Evolutionary conservation across 331 rosid species (phyloP), one percentile per base, ranked within the genome.

Genomic region (Spiraea crenata): DNA sequence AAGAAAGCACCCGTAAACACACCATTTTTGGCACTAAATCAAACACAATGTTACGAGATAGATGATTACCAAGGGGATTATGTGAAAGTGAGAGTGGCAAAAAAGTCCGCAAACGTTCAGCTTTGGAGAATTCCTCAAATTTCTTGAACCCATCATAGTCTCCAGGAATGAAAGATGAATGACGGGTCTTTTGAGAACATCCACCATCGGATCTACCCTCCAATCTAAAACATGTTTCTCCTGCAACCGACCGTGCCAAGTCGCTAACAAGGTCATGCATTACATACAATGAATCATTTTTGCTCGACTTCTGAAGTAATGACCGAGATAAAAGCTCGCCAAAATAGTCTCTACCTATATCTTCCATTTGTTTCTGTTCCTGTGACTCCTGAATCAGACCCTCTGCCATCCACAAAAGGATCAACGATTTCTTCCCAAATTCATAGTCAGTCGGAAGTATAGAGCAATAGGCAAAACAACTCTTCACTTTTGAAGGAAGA

Each of bases 1-100:
- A 20, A n/a, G 79, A 79, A 1, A 83, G 59, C 1, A 61, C 79
- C 44, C 84, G 34, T 13, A 79, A 57, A n/a, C 13, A 52, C 8
- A 17, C 68, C 57, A 73, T 50, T 49, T 52, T 64, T 15, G 62
- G 58, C 2, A 79, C 3, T 20, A 65, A 11, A 1, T 52, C 58
- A 34, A 11, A 13, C 3, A 46, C 16, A 14, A 49, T 56, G 41
- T 58, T 19, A 50, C 54, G 8, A 1, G 13, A 20, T 25, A n/a
- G 54, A 42, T 12, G 46, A 9, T 16, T 1, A 4, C 37, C 10
- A 3, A 0, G 4, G 25, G 4, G 2, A 41, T 8, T 9, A 3
- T 5, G 7, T 46, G 42, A 6, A 14, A 9, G n/a, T 14, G 11
- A 0, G 6, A 41, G 12, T 34, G 78, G 75, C 10, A 78, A 3